A percentile compares a stretch with the other conserved stretches of the same genome.
Evolutionary conservation across 805 yeast genomes (phyloP).

Genomic region (Teunomyces barrocoloradensis): DNA sequence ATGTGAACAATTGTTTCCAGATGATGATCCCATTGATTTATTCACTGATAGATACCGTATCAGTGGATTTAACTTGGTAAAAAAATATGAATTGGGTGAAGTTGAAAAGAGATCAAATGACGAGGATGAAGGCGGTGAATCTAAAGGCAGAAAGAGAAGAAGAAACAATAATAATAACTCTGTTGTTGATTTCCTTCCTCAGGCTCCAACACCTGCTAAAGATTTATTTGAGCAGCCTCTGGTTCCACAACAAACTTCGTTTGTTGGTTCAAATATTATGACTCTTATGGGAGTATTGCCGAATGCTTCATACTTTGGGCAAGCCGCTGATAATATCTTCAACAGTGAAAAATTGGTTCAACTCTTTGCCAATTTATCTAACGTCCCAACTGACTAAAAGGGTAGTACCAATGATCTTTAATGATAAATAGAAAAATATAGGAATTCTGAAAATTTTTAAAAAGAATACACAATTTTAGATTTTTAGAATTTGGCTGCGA

Average conservation of each 20-base stretch:
- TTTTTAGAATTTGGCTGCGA: constrained; percentile 1
- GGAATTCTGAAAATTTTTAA: neutral
- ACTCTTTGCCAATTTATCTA: constrained; percentile 31
- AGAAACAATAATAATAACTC: neutral
- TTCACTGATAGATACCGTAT: constrained; percentile 40
- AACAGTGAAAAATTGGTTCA: constrained; percentile 53
- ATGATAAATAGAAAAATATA: constrained; percentile 1
- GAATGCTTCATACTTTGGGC: constrained; percentile 53
- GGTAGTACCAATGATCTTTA: neutral
- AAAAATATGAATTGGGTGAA: constrained; percentile 35
- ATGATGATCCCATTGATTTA: constrained; percentile 44
- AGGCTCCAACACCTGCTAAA: neutral
- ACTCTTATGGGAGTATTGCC: constrained; percentile 44
- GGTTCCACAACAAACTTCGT: constrained; percentile 6
- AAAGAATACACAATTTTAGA: neutral
- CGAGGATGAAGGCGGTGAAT: constrained; percentile 19
- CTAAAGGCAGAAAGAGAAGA: constrained; percentile 8
- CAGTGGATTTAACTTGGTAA: constrained; percentile 35
- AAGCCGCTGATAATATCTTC: constrained; percentile 47
- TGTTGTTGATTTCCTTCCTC: neutral
- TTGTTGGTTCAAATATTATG: constrained; percentile 12
- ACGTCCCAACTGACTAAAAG: constrained; percentile 14
- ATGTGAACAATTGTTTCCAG: constrained; percentile 64
- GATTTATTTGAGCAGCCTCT: neutral
- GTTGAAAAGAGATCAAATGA: constrained; percentile 15